phyloP scores from a whole-genome alignment of 1,284 basidiomycete genomes.

The Pascua sp. region DNA sequence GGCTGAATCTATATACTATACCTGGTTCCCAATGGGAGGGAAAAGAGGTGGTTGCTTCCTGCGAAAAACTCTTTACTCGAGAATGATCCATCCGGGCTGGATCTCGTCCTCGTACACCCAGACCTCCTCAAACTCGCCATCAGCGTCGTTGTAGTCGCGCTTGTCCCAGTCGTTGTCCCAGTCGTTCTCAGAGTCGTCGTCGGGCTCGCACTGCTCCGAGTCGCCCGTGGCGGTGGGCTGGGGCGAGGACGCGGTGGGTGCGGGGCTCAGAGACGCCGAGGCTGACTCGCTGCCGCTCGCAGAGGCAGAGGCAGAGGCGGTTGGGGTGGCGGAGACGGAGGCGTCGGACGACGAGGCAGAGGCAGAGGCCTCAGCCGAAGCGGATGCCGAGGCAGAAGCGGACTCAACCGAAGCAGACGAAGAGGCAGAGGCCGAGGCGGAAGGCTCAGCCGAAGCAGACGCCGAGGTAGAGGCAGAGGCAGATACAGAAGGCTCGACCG shows the following conservation, averaged over 20 bases:
- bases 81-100: constrained; percentile 22
- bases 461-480: constrained; percentile 3
- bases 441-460: constrained; percentile 1
- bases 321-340: no score
- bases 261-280: no score
- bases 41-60: no score
- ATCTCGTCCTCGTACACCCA: constrained; percentile 36
- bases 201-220: no score
- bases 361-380: not conserved
- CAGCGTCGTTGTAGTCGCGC: constrained; percentile 16
- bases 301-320: no score
- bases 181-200: constrained; percentile 1
- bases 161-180: no score
- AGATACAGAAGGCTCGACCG: not conserved
- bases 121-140: constrained; percentile 33
- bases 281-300: no score
- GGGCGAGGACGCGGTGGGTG: not conserved
- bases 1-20: constrained; percentile 3
- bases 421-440: not conserved
- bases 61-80: no score
- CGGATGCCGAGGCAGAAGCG: constrained; percentile 4
- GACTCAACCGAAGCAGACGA: not conserved
- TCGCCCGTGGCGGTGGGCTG: not conserved
- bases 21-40: not conserved
- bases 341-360: no score